phyloP scores from a whole-genome alignment of 192 early-diverging fungal genomes.

The Backusella tuberculispora region DNA sequence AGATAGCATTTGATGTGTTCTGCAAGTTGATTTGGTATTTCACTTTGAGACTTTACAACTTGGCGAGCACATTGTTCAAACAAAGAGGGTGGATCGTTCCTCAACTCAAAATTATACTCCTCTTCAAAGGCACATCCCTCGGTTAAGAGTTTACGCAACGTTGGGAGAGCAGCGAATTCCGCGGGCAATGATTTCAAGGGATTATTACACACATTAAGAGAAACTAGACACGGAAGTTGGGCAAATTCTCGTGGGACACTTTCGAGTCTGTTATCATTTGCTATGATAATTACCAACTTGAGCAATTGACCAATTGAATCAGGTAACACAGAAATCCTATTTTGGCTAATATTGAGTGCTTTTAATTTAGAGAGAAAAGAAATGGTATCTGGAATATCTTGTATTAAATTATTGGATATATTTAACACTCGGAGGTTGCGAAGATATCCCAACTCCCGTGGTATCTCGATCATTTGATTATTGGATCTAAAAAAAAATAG shows the following conservation, averaged over 20 bases:
- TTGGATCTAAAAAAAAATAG: conserved; percentile 11
- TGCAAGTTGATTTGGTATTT: conserved; percentile 54
- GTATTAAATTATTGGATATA: conserved; percentile 67
- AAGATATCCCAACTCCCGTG: conserved; percentile 57
- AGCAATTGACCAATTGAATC: conserved; percentile 59
- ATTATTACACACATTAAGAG: conserved; percentile 69
- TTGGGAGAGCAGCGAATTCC: conserved; percentile 68
- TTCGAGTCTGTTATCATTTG: conserved; percentile 56
- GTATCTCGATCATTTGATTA: conserved; percentile 24
- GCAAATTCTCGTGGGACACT: conserved; percentile 39
- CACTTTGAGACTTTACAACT: conserved; percentile 66
- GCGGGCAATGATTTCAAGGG: conserved; percentile 69
- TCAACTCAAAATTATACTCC: conserved; percentile 46
- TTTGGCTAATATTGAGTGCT: conserved; percentile 67
- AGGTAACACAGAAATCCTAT: conserved; percentile 65
- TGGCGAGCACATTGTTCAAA: conserved; percentile 77
- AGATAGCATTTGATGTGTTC: conserved; percentile 71
- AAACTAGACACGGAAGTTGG: conserved; percentile 61
- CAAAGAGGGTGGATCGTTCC: conserved; percentile 62
- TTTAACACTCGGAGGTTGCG: conserved; percentile 62
- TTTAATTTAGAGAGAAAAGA: conserved; percentile 65
- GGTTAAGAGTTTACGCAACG: conserved; percentile 58
- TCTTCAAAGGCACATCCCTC: conserved; percentile 57
- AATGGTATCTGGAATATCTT: conserved; percentile 68
- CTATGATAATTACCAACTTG: conserved; percentile 65